phyloP scores from a whole-genome alignment of 2,329 filamentous ascomycete genomes.

The Massarina eburnea region DNA sequence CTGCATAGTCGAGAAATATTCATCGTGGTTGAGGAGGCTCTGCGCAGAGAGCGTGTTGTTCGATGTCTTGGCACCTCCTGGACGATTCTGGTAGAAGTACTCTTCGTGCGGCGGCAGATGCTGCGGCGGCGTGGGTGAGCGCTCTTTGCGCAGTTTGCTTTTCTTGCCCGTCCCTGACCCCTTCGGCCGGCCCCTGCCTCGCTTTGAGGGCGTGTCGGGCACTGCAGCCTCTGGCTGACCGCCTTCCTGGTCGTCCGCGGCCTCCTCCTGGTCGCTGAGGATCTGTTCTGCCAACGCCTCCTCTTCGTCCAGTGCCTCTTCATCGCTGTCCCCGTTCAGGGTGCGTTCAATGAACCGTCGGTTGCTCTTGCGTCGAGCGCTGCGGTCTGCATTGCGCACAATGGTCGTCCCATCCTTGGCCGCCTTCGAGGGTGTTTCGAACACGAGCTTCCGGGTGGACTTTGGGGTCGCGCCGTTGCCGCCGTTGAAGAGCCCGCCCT shows the following conservation, averaged over 20 bases:
- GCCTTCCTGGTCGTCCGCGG: constrained; percentile 44
- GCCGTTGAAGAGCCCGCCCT: constrained; percentile 21
- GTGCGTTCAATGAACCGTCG: constrained; percentile 73
- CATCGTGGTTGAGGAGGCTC: constrained; percentile 81
- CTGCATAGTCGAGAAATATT: constrained; percentile 75
- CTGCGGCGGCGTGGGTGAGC: constrained; percentile 76
- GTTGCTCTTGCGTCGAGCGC: constrained; percentile 83
- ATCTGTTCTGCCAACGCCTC: constrained; percentile 71
- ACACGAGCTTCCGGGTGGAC: constrained; percentile 50
- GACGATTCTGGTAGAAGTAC: constrained; percentile 91
- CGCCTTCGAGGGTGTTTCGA: constrained; percentile 47
- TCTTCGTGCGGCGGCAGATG: constrained; percentile 85
- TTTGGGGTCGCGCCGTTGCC: constrained; percentile 42
- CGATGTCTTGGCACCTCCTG: constrained; percentile 79
- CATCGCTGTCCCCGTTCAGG: constrained; percentile 66
- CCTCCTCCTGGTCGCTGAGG: constrained; percentile 58
- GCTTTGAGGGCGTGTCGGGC: constrained; percentile 59
- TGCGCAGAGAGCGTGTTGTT: constrained; percentile 78
- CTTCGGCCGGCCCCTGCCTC: constrained; percentile 51
- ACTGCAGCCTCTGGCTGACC: constrained; percentile 25
- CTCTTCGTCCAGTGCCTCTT: constrained; percentile 66
- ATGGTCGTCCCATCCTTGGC: constrained; percentile 50
- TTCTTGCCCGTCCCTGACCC: constrained; percentile 41
- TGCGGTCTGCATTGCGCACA: constrained; percentile 74
- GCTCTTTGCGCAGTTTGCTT: constrained; percentile 61